A percentile compares a stretch with the other conserved stretches of the same genome.
These are phyloP conservation scores for Zancudomyces culisetae DNA, from an alignment of 371 early-diverging fungal species.

Conservation along the genomic window DNA sequence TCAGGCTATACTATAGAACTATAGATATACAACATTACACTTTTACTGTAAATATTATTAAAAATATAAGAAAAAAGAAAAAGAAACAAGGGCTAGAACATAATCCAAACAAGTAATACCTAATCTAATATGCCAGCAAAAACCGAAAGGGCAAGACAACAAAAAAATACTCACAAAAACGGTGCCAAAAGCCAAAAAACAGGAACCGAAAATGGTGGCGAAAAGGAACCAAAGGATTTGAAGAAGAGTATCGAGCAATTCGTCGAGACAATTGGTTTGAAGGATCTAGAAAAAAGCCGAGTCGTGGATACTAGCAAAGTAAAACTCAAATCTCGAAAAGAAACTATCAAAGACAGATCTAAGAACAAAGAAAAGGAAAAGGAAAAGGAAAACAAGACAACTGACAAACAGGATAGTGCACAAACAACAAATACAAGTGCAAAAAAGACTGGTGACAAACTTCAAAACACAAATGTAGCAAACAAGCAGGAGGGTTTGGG, in stretches of 20 bases:
- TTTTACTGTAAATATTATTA: too few species aligned
- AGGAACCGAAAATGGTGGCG: background rate
- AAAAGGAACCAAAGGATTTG: conserved; percentile 1
- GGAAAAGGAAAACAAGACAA: background rate
- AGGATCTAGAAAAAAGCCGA: conserved; percentile 3
- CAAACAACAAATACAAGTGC: background rate
- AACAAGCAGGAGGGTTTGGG: conserved; percentile 2
- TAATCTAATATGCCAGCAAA: too few species aligned
- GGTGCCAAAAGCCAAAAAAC: conserved; percentile 1
- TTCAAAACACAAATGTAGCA: conserved; percentile 5
- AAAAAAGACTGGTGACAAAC: conserved; percentile 1
- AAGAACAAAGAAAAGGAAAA: background rate
- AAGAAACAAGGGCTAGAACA: too few species aligned
- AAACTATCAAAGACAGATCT: background rate
- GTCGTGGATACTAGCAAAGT: background rate
- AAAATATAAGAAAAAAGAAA: too few species aligned
- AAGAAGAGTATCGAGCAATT: conserved; percentile 15
- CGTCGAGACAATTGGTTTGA: conserved; percentile 18
- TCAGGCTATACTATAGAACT: too few species aligned
- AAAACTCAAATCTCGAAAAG: background rate
- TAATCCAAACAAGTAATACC: too few species aligned
- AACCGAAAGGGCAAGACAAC: background rate
- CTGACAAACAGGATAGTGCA: background rate
- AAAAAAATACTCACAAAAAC: background rate
- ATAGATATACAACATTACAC: too few species aligned